Base-by-base conservation (phyloP, 345 rosid genomes). In the Populus tremula region DNA sequence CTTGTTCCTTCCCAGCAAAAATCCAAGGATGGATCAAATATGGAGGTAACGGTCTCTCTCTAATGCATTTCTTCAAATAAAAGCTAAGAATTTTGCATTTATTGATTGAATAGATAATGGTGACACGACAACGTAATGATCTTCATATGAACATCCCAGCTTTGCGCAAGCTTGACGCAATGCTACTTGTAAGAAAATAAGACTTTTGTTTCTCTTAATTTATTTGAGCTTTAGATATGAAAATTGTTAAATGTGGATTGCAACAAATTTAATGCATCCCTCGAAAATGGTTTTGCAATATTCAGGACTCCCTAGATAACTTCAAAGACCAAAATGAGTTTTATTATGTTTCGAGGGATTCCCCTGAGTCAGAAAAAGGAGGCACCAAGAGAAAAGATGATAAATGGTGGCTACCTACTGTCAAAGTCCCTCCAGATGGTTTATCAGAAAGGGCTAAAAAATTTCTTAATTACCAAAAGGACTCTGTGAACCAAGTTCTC, bases 121-220 rank as follows among this genome's bases (percentile, higher is more conserved):
- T 82, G 69, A 94, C 97, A 47, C 81, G 86, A 73, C 97, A 96
- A 81, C 84, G 99, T 67, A 82, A 79, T 21, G 98, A 96, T 87
- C 95, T 96, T 78, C 97, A 82, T 14, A 87, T 91, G 88, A 94
- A 96, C 87, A 94, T 94, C 47, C 98, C 99, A 12, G 98, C 99
- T 21, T 82, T 96, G 69, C 88, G 93, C 73, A 96, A 90, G 86
- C 94, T 96, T 11, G 99, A 96, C n/a, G 84, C 94, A 25, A 94
- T 96, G 98, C 97, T 96, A 29, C 72, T 87, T 27, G 99, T 96
- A 88, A 94, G 94, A 81, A 71, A n/a, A 70, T 11, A 8, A 50
- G 10, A 56, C 47, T 13, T 74, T 10, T 12, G 50, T 14, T 33
- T 45, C 13, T 49, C 6, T 62, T 62, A 38, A 27, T 59, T 29